A percentile compares a stretch with the other conserved stretches of the same genome.
Conservation (phyloP, 139 green algal genomes). For the Haematococcus lacustris region DNA sequence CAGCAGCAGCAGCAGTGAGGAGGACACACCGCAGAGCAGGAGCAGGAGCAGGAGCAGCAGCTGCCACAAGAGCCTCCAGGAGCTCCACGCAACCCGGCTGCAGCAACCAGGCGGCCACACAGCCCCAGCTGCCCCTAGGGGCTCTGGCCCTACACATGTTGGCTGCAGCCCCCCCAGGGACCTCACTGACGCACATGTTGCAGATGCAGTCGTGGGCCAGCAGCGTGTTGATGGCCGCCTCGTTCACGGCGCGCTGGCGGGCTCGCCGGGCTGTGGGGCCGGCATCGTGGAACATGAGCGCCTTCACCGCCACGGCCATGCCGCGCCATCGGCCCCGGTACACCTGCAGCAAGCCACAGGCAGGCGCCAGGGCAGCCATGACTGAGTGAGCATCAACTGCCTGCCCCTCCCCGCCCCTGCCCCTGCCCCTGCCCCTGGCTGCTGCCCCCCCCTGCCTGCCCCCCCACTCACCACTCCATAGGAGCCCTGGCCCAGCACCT, state of each 20-base stretch:
- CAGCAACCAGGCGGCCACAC: too few species aligned
- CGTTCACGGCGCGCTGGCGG: constrained; percentile 17
- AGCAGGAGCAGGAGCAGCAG: too few species aligned
- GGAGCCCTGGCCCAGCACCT: constrained; percentile 8
- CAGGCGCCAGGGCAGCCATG: not conserved
- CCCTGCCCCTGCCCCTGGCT: too few species aligned
- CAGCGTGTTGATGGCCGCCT: constrained; percentile 30
- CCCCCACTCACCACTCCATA: constrained; percentile 15
- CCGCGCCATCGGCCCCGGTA: constrained; percentile 16
- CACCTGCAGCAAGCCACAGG: not conserved
- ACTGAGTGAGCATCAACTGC: not conserved
- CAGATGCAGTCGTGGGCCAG: constrained; percentile 28
- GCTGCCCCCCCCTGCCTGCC: not conserved
- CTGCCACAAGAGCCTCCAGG: too few species aligned
- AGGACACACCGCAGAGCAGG: too few species aligned
- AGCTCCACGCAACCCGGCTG: too few species aligned
- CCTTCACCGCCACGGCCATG: constrained; percentile 27
- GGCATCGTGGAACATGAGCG: constrained; percentile 22
- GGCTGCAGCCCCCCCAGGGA: too few species aligned
- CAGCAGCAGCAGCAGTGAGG: too few species aligned
- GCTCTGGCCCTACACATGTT: too few species aligned
- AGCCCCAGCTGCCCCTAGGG: too few species aligned
- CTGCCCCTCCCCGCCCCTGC: too few species aligned
- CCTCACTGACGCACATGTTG: too few species aligned
- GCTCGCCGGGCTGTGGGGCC: constrained; percentile 3